Evolutionary conservation across 495 filamentous ascomycete species (phyloP).

Genomic region (Aspergillus campestris): DNA sequence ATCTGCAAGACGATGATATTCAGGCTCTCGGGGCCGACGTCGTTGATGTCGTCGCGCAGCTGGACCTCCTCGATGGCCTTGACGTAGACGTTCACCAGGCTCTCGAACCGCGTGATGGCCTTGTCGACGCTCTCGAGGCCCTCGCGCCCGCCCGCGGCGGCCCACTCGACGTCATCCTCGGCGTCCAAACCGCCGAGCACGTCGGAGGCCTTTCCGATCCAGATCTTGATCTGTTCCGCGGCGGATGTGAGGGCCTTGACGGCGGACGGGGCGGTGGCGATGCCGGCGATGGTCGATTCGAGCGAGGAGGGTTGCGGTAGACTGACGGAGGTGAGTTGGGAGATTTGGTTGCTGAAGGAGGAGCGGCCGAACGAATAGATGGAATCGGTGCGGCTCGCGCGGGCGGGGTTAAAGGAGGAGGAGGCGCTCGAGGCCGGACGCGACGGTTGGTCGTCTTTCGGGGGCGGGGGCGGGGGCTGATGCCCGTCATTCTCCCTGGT

Average conservation of each 20-base stretch:
- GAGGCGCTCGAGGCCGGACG: conserved; percentile 30
- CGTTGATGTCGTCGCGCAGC: conserved; percentile 63
- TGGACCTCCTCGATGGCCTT: conserved; percentile 84
- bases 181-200: conserved; percentile 79
- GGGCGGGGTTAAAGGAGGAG: conserved; percentile 43
- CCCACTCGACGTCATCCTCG: conserved; percentile 97
- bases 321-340: conserved; percentile 74
- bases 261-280: conserved; percentile 71
- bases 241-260: conserved; percentile 68
- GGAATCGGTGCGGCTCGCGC: conserved; percentile 57
- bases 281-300: conserved; percentile 69
- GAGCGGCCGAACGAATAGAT: conserved; percentile 83
- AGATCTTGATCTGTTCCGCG: conserved; percentile 82
- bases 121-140: conserved; percentile 82
- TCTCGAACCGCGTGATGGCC: conserved; percentile 77
- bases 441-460: conserved; percentile 26
- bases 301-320: conserved; percentile 76
- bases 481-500: conserved; percentile 32
- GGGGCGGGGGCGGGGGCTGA: conserved; percentile 28
- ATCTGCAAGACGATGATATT: conserved; percentile 71
- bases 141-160: conserved; percentile 83
- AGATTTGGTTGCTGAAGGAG: conserved; percentile 85
- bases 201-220: conserved; percentile 84
- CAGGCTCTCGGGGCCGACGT: conserved; percentile 59
- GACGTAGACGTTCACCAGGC: conserved; percentile 81